Conservation (phyloP, 305 asterid species). For the Solanum hybrid region DNA sequence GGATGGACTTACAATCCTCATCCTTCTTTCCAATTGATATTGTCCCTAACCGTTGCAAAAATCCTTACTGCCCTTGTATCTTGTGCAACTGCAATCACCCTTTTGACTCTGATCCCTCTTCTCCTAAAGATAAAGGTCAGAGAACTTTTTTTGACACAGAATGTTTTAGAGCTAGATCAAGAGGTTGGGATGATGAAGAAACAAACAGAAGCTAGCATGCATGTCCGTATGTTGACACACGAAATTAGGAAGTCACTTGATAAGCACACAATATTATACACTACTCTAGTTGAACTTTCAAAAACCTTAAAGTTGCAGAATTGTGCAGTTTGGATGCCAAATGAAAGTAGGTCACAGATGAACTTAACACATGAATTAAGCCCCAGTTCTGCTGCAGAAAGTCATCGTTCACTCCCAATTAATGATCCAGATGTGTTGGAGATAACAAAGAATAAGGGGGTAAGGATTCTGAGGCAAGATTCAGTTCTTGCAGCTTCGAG, state of each 20-base stretch:
- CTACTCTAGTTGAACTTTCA: constrained; percentile 37
- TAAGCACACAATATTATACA: constrained; percentile 32
- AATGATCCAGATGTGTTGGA: constrained; percentile 33
- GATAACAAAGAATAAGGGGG: constrained; percentile 28
- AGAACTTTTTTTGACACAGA: constrained; percentile 34
- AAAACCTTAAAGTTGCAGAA: constrained; percentile 34
- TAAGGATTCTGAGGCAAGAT: constrained; percentile 23
- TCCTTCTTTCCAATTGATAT: constrained; percentile 31
- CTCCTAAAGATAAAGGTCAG: constrained; percentile 35
- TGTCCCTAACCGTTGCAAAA: constrained; percentile 32
- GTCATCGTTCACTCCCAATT: constrained; percentile 14
- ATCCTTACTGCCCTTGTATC: constrained; percentile 39
- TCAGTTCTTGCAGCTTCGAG: constrained; percentile 29
- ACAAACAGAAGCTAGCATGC: constrained; percentile 36
- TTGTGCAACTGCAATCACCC: constrained; percentile 43
- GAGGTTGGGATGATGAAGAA: constrained; percentile 40
- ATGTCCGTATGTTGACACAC: constrained; percentile 36
- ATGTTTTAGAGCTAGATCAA: constrained; percentile 35
- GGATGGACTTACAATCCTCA: constrained; percentile 32
- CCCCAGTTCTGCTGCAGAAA: constrained; percentile 15
- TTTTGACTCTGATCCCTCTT: constrained; percentile 29
- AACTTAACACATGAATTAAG: constrained; percentile 35
- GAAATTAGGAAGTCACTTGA: constrained; percentile 38
- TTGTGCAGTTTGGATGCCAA: constrained; percentile 49
- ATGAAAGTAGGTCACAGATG: constrained; percentile 25